Base-by-base conservation (phyloP, 768 basidiomycete species). In the Mycena leptocephala region DNA sequence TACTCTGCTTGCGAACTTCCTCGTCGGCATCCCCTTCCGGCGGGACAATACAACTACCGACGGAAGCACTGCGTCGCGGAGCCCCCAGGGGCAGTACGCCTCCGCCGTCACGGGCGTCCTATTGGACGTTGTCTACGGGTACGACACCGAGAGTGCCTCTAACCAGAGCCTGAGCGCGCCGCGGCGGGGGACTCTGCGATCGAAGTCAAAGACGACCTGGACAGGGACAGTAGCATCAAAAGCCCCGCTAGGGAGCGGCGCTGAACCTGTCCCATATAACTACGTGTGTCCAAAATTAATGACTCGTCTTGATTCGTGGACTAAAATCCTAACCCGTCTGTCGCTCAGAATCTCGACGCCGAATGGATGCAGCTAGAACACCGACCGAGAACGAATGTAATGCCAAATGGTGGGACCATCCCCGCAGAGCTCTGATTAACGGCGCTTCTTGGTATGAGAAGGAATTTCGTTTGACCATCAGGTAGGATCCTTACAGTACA, bases 1-100 rank as follows among this genome's bases (percentile, higher is more conserved):
- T 7, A 66, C 71, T 6, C 53, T 72, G 2, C 63, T 72, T 22
- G 41, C 37, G 39, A 72, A 72, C 41, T 72, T 72, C 63, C 63
- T 72, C 13, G 63, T 72, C 30, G 71, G 63, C 22, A 32, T 72
- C 14, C 35, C 62, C 30, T 70, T 70, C 59, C 70, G n/a, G 3
- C 61, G 58, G 59, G 70, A 70, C 41, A 37, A 37, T 37, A 62
- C n/a, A 8, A 62, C 13, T 9, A 35, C 37, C 4, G 55, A 39
- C 3, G 16, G 18, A 28, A 41, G 10, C 26, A 41, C 33, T n/a
- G 46, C 30, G 20, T 16, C 32, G 10, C 24, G 14, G 10, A 51
- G 43, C 22, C 70, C 9, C 1, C 69, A 5, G 24, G 11, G 32
- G 28, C 41, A 26, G 5, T n/a, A 32, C 24, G 3, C 30, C 10